These are phyloP conservation scores for Neolentinus lepideus DNA, from an alignment of 1,284 basidiomycete genomes.

Conservation along the genomic window DNA sequence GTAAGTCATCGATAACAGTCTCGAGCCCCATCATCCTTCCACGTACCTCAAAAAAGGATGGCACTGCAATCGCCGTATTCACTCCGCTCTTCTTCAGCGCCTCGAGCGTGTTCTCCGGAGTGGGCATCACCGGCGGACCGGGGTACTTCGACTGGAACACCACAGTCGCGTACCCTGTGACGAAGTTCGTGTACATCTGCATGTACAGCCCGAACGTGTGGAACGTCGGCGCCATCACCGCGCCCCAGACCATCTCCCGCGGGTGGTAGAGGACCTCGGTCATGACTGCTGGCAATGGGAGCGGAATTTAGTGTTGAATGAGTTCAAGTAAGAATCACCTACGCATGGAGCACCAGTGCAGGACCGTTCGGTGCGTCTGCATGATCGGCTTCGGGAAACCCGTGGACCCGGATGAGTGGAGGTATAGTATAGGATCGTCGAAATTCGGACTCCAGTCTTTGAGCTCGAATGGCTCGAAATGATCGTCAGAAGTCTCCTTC, in stretches of 20 bases:
- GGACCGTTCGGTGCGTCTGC: constrained; percentile 8
- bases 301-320: background rate
- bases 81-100: constrained; percentile 1
- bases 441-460: background rate
- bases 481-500: background rate
- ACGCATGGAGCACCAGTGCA: constrained; percentile 8
- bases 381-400: constrained; percentile 15
- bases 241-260: constrained; percentile 5
- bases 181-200: constrained; percentile 10
- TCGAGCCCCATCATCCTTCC: background rate
- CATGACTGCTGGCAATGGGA: background rate
- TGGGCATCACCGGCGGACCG: constrained; percentile 10
- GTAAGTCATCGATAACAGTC: background rate
- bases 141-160: constrained; percentile 12
- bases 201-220: constrained; percentile 12
- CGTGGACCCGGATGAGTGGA: constrained; percentile 18
- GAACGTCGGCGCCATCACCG: constrained; percentile 12
- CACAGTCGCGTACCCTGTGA: constrained; percentile 5
- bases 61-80: constrained; percentile 10
- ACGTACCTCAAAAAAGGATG: constrained; percentile 15
- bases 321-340: background rate
- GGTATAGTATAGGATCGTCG: constrained; percentile 8
- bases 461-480: constrained; percentile 6
- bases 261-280: background rate
- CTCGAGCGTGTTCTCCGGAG: constrained; percentile 12